Conservation (phyloP, 257 asterid species). For the Solanum chaucha region DNA sequence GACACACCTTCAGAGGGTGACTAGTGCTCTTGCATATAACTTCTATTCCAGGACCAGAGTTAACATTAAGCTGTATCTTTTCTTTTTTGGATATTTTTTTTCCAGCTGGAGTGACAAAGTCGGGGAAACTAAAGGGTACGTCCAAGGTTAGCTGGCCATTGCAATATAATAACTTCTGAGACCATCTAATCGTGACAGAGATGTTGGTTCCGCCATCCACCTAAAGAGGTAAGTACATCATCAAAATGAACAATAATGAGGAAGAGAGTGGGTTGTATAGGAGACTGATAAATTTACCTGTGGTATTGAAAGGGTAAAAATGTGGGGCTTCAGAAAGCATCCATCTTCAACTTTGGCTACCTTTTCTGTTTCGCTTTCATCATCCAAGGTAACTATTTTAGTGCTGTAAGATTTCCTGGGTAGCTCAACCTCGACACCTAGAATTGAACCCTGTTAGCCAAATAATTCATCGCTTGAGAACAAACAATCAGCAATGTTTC, state of each 20-base stretch:
- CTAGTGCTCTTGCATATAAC: constrained; percentile 52
- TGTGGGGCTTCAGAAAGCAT: constrained; percentile 55
- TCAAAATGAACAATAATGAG: background rate
- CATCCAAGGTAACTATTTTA: constrained; percentile 32
- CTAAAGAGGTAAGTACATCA: constrained; percentile 23
- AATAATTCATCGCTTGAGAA: constrained; percentile 62
- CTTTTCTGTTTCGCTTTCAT: constrained; percentile 23
- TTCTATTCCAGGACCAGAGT: constrained; percentile 64
- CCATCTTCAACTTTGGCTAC: constrained; percentile 42
- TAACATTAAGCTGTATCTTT: constrained; percentile 60
- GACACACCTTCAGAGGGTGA: constrained; percentile 80
- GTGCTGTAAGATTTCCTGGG: constrained; percentile 61
- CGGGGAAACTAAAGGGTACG: constrained; percentile 83
- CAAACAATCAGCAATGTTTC: constrained; percentile 19
- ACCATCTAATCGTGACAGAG: constrained; percentile 72
- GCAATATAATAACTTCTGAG: constrained; percentile 58
- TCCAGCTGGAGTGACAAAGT: constrained; percentile 79
- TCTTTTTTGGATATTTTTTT: constrained; percentile 74
- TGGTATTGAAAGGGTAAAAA: constrained; percentile 68
- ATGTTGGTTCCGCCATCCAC: constrained; percentile 84
- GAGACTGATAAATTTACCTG: constrained; percentile 27
- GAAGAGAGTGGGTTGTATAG: background rate
- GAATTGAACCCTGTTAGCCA: constrained; percentile 99
- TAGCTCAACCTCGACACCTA: constrained; percentile 91
- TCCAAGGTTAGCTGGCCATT: constrained; percentile 59